Base-by-base conservation (phyloP, 1,284 basidiomycete species). In the Puccinia triticina region DNA sequence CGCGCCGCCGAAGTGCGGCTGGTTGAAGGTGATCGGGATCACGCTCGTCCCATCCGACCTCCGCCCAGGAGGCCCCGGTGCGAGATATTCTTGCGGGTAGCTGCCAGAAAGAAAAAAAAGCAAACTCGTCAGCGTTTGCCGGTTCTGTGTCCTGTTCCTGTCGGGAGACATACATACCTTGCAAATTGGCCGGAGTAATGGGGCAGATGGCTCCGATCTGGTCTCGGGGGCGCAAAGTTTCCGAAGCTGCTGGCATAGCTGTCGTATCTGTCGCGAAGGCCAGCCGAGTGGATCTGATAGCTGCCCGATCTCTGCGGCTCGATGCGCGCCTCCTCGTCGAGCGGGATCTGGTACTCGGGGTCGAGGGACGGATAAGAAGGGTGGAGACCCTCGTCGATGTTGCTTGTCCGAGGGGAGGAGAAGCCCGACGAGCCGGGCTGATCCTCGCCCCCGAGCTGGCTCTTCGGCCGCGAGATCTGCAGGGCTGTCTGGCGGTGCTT, bases 201-300 rank as follows among this genome's bases (percentile, higher is more conserved):
- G 21, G 2, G 34, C 3, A 1, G 18, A 40, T 40, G 18, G 14
- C 37, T 40, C 12, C 32, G 29, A 40, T 66, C 48, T 10, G 48
- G 48, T 21, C 48, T 50, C 18, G 48, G 34, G 14, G 5, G 61
- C 18, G 2, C 34, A 40, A 40, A 40, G 69, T 71, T 71, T 18
- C 69, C 69, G 34, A 71, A 71, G 69, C 69, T 71, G 29, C 43
- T 71, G 16, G n/a, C 69, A 53, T 48, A 71, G n/a, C 69, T 71
- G 10, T 48, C 16, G 48, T 71, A 71, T 71, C 69, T 48, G 43
- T 71, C 40, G 26, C 3, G 48, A 18, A 18, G 26, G 69, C n/a
- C 40, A 29, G 23, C 43, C 2, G 43, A 1, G 69, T 71, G 14
- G 1, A 26, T 26, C n/a, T 26, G n/a, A 71, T 71, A 46, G 23